These are phyloP conservation scores for Aspergillus niger DNA, from an alignment of 2,329 filamentous ascomycete genomes.

Conservation along the genomic window DNA sequence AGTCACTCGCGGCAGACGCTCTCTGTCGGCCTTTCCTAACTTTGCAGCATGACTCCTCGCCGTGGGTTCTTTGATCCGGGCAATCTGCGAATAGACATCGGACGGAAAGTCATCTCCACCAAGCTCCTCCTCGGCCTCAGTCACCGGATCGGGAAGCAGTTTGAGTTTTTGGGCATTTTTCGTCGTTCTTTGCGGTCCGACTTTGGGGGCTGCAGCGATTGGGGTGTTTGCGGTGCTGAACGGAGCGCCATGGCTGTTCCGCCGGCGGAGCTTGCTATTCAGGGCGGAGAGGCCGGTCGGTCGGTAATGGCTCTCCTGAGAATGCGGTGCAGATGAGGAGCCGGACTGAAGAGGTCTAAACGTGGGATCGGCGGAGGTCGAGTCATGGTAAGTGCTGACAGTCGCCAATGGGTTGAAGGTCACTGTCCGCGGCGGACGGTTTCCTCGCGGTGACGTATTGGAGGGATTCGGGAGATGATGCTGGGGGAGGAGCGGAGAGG, in stretches of 20 bases:
- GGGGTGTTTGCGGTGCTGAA: constrained; percentile 45
- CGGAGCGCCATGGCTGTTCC: constrained; percentile 76
- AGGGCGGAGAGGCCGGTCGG: constrained; percentile 73
- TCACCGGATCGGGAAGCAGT: constrained; percentile 86
- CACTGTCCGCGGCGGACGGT: constrained; percentile 46
- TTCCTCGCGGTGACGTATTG: constrained; percentile 43
- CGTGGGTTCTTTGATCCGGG: constrained; percentile 93
- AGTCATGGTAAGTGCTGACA: constrained; percentile 46
- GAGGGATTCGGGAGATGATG: constrained; percentile 28
- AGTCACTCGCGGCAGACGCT: constrained; percentile 83
- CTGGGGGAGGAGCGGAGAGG: constrained; percentile 45
- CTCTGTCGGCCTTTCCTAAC: constrained; percentile 88
- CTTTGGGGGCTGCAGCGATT: constrained; percentile 61
- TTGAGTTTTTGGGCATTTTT: constrained; percentile 97
- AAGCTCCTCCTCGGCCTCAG: constrained; percentile 75
- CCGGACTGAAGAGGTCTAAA: constrained; percentile 45
- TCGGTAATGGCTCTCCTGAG: constrained; percentile 31
- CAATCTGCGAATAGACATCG: constrained; percentile 97
- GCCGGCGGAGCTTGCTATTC: constrained; percentile 82
- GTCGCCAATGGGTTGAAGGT: constrained; percentile 52
- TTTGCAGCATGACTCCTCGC: constrained; percentile 88
- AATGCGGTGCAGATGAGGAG: constrained; percentile 40
- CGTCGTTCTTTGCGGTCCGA: constrained; percentile 90
- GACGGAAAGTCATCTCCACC: constrained; percentile 86
- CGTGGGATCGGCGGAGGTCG: constrained; percentile 43